Evolutionary conservation across 2,329 filamentous ascomycete genomes (phyloP).

Genomic region (Fusarium brachygibbosum): DNA sequence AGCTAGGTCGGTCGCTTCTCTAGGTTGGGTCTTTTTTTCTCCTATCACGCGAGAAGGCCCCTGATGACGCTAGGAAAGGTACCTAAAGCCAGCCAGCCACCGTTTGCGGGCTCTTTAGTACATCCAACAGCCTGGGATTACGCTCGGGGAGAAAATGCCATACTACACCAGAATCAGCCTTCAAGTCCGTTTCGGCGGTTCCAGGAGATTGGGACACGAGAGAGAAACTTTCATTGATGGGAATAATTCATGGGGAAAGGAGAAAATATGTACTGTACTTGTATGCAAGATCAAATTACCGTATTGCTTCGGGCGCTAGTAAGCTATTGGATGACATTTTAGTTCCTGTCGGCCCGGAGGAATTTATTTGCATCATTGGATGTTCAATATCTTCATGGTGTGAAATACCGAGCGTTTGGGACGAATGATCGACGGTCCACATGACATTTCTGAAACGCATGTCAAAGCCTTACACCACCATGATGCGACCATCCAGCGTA

Average conservation of each 20-base stretch:
- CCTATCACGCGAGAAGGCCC: background rate
- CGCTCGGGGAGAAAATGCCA: background rate
- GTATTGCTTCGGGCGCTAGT: background rate
- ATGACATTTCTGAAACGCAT: background rate
- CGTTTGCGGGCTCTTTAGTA: background rate
- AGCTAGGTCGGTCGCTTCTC: no score
- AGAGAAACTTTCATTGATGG: background rate
- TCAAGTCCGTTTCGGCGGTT: background rate
- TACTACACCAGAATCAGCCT: background rate
- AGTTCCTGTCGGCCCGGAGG: constrained; percentile 1
- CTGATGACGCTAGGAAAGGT: background rate
- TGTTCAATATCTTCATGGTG: no score
- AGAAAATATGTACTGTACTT: no score
- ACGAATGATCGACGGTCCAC: background rate
- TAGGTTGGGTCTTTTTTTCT: background rate
- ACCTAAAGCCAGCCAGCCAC: background rate
- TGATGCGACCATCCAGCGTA: no score
- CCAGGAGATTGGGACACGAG: constrained; percentile 1
- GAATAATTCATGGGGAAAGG: background rate
- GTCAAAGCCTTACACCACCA: no score
- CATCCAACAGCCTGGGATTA: background rate
- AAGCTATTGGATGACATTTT: background rate
- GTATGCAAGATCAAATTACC: constrained; percentile 11
- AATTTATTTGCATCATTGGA: background rate
- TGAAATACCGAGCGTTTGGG: background rate